Conservation (phyloP, 2,329 filamentous ascomycete species). For the Xylaria sp. region DNA sequence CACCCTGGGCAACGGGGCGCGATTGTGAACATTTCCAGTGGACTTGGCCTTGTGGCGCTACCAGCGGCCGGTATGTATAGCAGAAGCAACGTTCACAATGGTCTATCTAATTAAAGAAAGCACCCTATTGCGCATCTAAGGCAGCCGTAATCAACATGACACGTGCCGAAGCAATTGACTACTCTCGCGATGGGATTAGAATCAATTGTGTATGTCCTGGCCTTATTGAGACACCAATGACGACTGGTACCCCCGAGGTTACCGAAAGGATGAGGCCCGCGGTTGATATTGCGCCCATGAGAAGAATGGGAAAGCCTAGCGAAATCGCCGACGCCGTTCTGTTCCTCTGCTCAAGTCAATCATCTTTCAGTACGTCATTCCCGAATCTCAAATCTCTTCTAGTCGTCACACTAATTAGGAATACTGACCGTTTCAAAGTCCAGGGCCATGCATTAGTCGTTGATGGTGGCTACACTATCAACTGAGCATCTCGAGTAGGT, state of each 20-base stretch:
- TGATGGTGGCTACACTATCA: conserved; percentile 49
- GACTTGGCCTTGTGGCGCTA: conserved; percentile 55
- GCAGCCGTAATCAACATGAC: conserved; percentile 69
- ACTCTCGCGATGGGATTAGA: conserved; percentile 56
- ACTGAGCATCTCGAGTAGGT: not conserved
- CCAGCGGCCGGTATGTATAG: conserved; percentile 55
- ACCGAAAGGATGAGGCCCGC: conserved; percentile 10
- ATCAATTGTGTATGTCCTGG: conserved; percentile 56
- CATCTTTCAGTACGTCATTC: conserved; percentile 54
- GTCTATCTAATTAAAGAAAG: conserved; percentile 45
- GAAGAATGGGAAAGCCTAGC: conserved; percentile 59
- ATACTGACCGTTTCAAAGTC: conserved; percentile 39
- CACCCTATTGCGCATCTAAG: conserved; percentile 67
- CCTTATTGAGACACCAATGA: conserved; percentile 59
- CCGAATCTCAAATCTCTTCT: not conserved
- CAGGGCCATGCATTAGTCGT: conserved; percentile 64
- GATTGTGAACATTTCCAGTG: conserved; percentile 64
- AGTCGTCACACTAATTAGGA: not conserved
- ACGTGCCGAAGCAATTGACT: conserved; percentile 65
- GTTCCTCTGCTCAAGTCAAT: conserved; percentile 60
- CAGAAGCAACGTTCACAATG: not conserved
- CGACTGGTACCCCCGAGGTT: conserved; percentile 49
- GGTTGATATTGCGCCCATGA: conserved; percentile 57
- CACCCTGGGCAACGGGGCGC: conserved; percentile 58
- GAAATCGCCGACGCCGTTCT: conserved; percentile 62